Conservation (phyloP, 2,329 filamentous ascomycete species). For the Sporothrix protearum region DNA sequence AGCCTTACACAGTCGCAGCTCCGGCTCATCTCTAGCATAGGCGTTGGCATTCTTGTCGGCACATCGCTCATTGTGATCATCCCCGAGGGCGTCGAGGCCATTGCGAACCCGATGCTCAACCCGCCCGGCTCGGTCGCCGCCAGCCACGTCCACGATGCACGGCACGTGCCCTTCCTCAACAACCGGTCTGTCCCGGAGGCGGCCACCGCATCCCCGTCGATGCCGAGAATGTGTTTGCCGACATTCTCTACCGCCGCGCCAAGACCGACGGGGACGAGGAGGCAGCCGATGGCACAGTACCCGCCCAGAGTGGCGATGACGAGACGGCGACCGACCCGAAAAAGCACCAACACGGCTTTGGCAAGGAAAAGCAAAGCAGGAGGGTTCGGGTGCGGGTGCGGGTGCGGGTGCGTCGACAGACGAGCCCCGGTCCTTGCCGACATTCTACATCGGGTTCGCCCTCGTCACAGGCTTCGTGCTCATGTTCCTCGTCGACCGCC, state of each 20-base stretch:
- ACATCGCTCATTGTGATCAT: conserved; percentile 97
- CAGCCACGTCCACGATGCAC: neutral
- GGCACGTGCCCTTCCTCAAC: neutral
- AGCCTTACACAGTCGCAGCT: conserved; percentile 81
- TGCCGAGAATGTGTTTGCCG: neutral
- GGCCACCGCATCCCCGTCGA: neutral
- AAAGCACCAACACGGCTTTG: conserved; percentile 6
- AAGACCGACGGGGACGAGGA: neutral
- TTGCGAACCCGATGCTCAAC: conserved; percentile 57
- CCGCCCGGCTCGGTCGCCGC: neutral
- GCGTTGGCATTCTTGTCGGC: conserved; percentile 89
- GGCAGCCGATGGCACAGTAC: neutral
- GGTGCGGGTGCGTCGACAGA: conserved; percentile 26
- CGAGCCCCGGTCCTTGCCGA: conserved; percentile 47
- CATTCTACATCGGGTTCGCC: conserved; percentile 79
- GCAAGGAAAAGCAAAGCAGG: conserved; percentile 30
- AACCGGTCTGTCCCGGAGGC: neutral
- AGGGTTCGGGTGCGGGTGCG: conserved; percentile 33
- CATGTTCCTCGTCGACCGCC: conserved; percentile 92
- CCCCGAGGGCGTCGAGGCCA: conserved; percentile 89
- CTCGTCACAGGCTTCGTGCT: conserved; percentile 85
- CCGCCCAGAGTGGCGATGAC: neutral
- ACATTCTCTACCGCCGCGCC: neutral
- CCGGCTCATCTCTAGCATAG: conserved; percentile 84
- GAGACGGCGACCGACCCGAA: neutral